Evolutionary conservation across 2,329 filamentous ascomycete species (phyloP).

Genomic region (Alternaria arbusti): DNA sequence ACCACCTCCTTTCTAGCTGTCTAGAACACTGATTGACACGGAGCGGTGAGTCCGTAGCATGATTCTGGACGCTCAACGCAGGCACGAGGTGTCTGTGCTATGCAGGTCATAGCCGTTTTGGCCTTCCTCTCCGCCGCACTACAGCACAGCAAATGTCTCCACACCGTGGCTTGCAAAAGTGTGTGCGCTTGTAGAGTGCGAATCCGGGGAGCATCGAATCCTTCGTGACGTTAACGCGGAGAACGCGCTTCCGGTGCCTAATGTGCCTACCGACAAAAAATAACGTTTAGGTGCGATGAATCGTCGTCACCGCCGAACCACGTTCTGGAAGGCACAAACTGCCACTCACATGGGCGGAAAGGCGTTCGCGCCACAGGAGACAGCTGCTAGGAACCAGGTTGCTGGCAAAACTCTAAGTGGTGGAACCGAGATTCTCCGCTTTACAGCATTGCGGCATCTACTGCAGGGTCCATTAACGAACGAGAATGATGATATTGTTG

Average conservation of each 20-base stretch:
- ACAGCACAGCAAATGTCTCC: slow-evolving; percentile 1
- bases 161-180: slow-evolving; percentile 2
- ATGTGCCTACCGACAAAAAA: background rate
- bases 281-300: background rate
- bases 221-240: slow-evolving; percentile 3
- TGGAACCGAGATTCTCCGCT: background rate
- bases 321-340: background rate
- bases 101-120: slow-evolving; percentile 2
- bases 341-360: background rate
- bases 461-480: background rate
- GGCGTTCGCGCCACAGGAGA: slow-evolving; percentile 1
- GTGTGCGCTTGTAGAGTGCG: background rate
- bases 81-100: slow-evolving; percentile 4
- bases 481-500: background rate
- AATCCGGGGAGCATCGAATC: slow-evolving; percentile 6
- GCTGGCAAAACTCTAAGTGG: slow-evolving; percentile 2
- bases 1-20: background rate
- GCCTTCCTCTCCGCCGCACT: background rate
- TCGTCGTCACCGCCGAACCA: background rate
- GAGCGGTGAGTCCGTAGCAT: background rate
- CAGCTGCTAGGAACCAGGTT: slow-evolving; percentile 1
- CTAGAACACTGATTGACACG: background rate
- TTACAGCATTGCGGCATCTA: background rate
- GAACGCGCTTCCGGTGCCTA: slow-evolving; percentile 7
- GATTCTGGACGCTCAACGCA: background rate